These are phyloP conservation scores for Phyllosticta citriasiana DNA, from an alignment of 2,329 filamentous ascomycete species.

Conservation along the genomic window DNA sequence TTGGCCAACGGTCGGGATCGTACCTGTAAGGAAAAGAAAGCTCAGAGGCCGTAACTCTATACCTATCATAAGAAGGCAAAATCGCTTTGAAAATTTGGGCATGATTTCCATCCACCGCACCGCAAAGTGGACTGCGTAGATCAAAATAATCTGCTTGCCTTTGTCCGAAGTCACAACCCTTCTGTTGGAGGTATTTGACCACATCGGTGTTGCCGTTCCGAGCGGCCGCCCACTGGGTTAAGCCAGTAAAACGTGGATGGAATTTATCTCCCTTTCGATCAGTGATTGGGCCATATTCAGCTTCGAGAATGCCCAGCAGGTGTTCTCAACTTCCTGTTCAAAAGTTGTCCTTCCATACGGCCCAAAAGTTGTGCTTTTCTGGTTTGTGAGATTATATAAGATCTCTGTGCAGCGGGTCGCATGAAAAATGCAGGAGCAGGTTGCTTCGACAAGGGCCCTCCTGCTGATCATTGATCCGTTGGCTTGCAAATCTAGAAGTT, in stretches of 20 bases:
- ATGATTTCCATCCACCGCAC: not conserved
- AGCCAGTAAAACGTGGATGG: not conserved
- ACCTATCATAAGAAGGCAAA: not conserved
- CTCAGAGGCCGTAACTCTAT: not conserved
- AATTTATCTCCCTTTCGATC: not conserved
- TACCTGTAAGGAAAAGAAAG: too few relatives aligned
- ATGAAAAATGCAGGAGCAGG: not conserved
- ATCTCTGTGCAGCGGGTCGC: too few relatives aligned
- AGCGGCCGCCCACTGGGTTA: not conserved
- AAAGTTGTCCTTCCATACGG: not conserved
- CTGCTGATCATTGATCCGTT: not conserved
- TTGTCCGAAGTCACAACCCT: not conserved
- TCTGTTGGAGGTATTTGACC: not conserved
- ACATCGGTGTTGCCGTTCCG: not conserved
- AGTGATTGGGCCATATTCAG: not conserved
- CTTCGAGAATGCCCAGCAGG: not conserved
- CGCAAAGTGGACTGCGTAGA: not conserved
- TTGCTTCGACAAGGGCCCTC: not conserved
- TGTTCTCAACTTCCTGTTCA: not conserved
- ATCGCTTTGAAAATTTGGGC: not conserved
- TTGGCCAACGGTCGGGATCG: too few relatives aligned
- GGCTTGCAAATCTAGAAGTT: not conserved
- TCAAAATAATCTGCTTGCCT: not conserved
- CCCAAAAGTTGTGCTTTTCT: not conserved
- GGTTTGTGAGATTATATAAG: not conserved